phyloP scores from a whole-genome alignment of 2,329 filamentous ascomycete species.

The Pyrenochaeta sp. region DNA sequence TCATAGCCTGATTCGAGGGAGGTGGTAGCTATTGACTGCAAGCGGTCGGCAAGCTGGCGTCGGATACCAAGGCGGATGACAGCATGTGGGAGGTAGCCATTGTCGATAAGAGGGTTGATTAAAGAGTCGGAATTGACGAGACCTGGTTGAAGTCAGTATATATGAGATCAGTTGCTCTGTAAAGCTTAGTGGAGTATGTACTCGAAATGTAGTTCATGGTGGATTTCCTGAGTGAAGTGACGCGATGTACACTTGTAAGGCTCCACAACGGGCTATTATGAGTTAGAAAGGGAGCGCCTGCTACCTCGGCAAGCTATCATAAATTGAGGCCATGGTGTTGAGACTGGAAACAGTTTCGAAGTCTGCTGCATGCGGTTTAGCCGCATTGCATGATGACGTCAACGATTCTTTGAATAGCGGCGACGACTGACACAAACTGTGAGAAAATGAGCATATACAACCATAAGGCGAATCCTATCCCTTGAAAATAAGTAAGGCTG shows the following conservation, averaged over 20 bases:
- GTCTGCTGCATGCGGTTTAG: conserved; percentile 28
- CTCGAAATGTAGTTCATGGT: conserved; percentile 46
- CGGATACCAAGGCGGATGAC: conserved; percentile 72
- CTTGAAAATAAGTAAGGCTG: too few relatives aligned
- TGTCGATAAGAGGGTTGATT: conserved; percentile 63
- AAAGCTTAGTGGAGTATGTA: conserved; percentile 11
- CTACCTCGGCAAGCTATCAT: conserved; percentile 5
- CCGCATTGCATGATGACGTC: conserved; percentile 31
- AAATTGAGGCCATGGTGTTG: conserved; percentile 31
- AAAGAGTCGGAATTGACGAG: conserved; percentile 35
- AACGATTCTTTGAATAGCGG: conserved; percentile 18
- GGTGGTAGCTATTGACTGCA: conserved; percentile 63
- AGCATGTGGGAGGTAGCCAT: conserved; percentile 69
- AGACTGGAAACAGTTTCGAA: conserved; percentile 27
- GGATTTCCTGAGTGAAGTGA: not conserved
- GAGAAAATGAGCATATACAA: not conserved
- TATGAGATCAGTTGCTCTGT: not conserved
- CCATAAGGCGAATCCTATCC: too few relatives aligned
- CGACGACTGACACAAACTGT: not conserved
- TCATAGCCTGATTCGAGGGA: conserved; percentile 63
- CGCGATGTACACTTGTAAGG: not conserved
- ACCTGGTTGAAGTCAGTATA: conserved; percentile 20
- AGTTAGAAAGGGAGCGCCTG: too few relatives aligned
- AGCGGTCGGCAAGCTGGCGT: conserved; percentile 69
- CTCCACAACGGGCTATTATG: not conserved